Evolutionary conservation across 2,329 filamentous ascomycete genomes (phyloP).

Genomic region (Chaetomium sp.): DNA sequence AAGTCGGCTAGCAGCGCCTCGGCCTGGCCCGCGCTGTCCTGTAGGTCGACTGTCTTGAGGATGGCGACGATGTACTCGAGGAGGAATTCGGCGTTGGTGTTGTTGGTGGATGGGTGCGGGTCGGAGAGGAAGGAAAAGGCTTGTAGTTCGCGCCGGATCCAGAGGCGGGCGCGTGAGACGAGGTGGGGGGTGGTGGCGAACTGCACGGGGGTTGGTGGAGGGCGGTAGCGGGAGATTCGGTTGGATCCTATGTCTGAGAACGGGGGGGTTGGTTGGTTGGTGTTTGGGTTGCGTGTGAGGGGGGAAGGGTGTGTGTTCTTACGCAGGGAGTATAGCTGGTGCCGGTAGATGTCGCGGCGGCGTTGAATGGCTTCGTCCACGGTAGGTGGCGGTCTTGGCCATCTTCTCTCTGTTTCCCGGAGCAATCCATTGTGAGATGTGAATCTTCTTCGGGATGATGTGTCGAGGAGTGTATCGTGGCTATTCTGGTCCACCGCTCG

Average conservation of each 20-base stretch:
- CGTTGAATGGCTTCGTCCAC: slow-evolving; percentile 50
- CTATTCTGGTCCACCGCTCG: background rate
- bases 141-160: slow-evolving; percentile 79
- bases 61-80: slow-evolving; percentile 85
- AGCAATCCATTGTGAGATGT: slow-evolving; percentile 10
- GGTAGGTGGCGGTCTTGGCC: slow-evolving; percentile 33
- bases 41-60: slow-evolving; percentile 78
- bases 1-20: slow-evolving; percentile 80
- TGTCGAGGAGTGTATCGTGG: slow-evolving; percentile 1
- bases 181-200: slow-evolving; percentile 68
- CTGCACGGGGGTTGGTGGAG: slow-evolving; percentile 61
- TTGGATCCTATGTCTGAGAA: slow-evolving; percentile 73
- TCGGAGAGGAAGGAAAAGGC: slow-evolving; percentile 72
- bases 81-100: slow-evolving; percentile 76
- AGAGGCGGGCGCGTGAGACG: slow-evolving; percentile 74
- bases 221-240: slow-evolving; percentile 69
- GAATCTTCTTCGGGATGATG: slow-evolving; percentile 21
- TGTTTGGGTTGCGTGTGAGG: background rate
- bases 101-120: slow-evolving; percentile 39
- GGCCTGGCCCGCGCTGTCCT: slow-evolving; percentile 75
- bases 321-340: slow-evolving; percentile 71
- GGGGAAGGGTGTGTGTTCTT: background rate
- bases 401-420: slow-evolving; percentile 1
- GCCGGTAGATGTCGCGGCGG: slow-evolving; percentile 72
- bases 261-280: background rate